Base-by-base conservation (phyloP, 2,329 filamentous ascomycete species). In the Penicillium sp. region DNA sequence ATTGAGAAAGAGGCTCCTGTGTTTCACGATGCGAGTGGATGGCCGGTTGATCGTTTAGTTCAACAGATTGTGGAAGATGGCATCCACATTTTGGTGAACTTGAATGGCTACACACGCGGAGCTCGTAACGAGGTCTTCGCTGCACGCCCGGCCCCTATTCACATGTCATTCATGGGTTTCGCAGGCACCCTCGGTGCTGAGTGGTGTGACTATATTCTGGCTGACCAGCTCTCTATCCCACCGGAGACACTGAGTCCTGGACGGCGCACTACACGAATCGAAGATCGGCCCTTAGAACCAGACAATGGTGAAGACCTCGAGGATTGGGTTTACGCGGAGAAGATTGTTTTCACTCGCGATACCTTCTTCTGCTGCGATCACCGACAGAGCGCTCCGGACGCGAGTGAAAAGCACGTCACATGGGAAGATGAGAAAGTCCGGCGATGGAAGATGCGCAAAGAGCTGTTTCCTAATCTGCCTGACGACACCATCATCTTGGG, bases 91-190 rank as follows among this genome's bases (percentile, higher is more conserved):
- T 79, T 99, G 16, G 84, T 99, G 61, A 99, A 99, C 57, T 78
- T 99, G n/a, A 99, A 99, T 62, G 93, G 93, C 10, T 99, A 99
- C 68, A 99, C 93, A 0, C 81, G 93, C 46, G 93, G 93, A 27
- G 93, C 93, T n/a, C 83, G 91, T 19, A 99, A 99, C 61, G 93
- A 99, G 66, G 86, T 99, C 3, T 99, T 99, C 68, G 93, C 93
- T 18, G 93, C 93, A 18, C 83, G 95, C 22, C 89, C 93, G 13
- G 90, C 91, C 2, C 93, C 93, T 0, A 89, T 99, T 36, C 93
- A 99, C 59, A 99, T 99, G 93, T 95, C 93, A 0, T 99, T 99
- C 64, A 99, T 99, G 93, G 93, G 93, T 0, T 99, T 99, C 66
- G 93, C 93, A 0, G 93, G 93, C 9, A 96, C 92, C 0, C 75